These are phyloP conservation scores for Sphenostylis stenocarpa DNA, from an alignment of 306 rosid species.

Conservation along the genomic window DNA sequence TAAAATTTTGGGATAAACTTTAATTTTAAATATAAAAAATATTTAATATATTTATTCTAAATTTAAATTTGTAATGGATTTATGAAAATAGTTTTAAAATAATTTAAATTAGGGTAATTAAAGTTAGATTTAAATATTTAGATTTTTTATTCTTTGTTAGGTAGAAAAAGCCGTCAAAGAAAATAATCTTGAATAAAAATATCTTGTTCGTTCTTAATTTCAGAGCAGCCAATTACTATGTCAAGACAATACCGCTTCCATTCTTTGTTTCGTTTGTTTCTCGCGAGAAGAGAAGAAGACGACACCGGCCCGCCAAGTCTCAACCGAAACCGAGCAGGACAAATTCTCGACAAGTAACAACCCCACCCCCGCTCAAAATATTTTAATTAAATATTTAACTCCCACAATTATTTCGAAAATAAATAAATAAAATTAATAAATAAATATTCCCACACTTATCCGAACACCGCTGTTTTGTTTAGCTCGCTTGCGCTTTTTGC, in stretches of 20 bases:
- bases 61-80: no score
- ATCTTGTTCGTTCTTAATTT: background rate
- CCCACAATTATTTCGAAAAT: background rate
- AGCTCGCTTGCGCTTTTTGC: background rate
- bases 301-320: slow-evolving; percentile 1
- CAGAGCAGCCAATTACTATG: background rate
- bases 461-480: background rate
- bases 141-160: no score
- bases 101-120: no score
- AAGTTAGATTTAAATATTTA: no score
- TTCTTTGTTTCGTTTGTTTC: background rate
- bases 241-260: background rate
- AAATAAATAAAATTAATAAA: no score
- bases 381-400: background rate
- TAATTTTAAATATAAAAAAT: no score
- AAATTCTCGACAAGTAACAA: background rate
- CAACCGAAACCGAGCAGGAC: background rate
- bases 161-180: background rate
- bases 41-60: no score
- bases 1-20: no score
- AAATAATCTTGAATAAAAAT: background rate
- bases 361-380: background rate
- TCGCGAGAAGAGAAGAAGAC: background rate
- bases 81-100: no score
- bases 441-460: background rate